These are phyloP conservation scores for Hyaloperonospora brassicae DNA, from an alignment of 352 stramenopile genomes.

Conservation along the genomic window DNA sequence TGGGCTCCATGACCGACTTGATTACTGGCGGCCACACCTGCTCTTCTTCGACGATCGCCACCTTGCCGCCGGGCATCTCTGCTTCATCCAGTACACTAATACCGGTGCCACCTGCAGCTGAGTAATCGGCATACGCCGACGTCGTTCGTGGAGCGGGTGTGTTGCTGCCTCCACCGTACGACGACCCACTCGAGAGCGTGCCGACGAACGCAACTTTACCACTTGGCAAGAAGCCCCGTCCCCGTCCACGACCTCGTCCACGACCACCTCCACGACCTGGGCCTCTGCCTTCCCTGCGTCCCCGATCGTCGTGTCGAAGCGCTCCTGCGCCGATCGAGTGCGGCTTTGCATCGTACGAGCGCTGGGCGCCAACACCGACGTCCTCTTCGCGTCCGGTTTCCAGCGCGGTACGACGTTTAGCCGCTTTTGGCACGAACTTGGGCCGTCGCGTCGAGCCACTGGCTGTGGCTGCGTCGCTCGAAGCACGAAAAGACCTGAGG, in stretches of 20 bases:
- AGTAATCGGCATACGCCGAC: constrained; percentile 26
- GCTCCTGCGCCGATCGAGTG: constrained; percentile 14
- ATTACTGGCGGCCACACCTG: constrained; percentile 75
- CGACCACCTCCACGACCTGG: constrained; percentile 44
- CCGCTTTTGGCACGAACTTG: constrained; percentile 77
- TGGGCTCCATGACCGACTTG: constrained; percentile 75
- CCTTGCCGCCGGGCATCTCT: constrained; percentile 44
- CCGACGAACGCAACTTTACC: constrained; percentile 74
- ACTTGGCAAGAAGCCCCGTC: constrained; percentile 44
- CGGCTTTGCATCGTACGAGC: constrained; percentile 18
- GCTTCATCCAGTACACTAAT: constrained; percentile 81
- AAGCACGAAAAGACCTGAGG: constrained; percentile 49
- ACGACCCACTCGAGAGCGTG: constrained; percentile 72
- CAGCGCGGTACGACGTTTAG: constrained; percentile 37
- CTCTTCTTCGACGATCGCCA: constrained; percentile 48
- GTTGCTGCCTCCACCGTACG: constrained; percentile 45
- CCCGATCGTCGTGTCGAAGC: constrained; percentile 24
- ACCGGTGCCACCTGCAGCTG: constrained; percentile 62
- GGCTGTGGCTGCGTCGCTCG: constrained; percentile 19
- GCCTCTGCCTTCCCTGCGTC: constrained; percentile 32
- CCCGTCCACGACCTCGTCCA: constrained; percentile 38
- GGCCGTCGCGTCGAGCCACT: constrained; percentile 36
- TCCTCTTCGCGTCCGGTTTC: constrained; percentile 20
- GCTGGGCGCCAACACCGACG: background rate
- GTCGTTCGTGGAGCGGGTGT: constrained; percentile 30